Conservation (phyloP, 1,284 basidiomycete genomes). For the Thelephora terrestris region DNA sequence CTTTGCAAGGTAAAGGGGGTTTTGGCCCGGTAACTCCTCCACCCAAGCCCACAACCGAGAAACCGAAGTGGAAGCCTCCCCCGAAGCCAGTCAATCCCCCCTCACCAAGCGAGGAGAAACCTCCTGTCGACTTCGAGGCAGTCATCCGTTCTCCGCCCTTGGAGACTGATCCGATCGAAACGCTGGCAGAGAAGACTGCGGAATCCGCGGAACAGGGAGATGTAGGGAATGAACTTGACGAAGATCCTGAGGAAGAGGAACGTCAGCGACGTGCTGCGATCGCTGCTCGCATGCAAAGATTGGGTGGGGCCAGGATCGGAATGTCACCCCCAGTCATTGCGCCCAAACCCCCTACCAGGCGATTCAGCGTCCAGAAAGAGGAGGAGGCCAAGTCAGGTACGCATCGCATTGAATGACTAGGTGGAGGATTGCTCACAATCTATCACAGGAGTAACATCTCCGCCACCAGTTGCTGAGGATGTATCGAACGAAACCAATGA, state of each 20-base stretch:
- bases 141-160: slow-evolving; percentile 49
- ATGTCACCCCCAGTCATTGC: slow-evolving; percentile 65
- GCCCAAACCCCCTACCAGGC: slow-evolving; percentile 36
- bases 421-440: background rate
- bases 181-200: slow-evolving; percentile 18
- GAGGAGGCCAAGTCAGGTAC: slow-evolving; percentile 14
- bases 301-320: slow-evolving; percentile 79
- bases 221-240: slow-evolving; percentile 33
- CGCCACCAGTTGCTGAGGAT: no score
- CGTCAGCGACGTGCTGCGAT: slow-evolving; percentile 69
- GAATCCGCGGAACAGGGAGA: slow-evolving; percentile 25
- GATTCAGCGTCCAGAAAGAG: slow-evolving; percentile 21
- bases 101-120: slow-evolving; percentile 4
- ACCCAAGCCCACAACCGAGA: slow-evolving; percentile 54
- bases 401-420: background rate
- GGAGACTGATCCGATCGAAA: background rate
- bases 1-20: slow-evolving; percentile 68
- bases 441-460: background rate
- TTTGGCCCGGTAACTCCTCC: slow-evolving; percentile 48
- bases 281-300: slow-evolving; percentile 82
- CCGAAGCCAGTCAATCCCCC: slow-evolving; percentile 20
- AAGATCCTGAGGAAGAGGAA: slow-evolving; percentile 68
- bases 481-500: no score
- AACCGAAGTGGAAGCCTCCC: slow-evolving; percentile 77
- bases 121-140: slow-evolving; percentile 40